Conservation (phyloP, 805 yeast species). For the Saccharomycopsis amapae region DNA sequence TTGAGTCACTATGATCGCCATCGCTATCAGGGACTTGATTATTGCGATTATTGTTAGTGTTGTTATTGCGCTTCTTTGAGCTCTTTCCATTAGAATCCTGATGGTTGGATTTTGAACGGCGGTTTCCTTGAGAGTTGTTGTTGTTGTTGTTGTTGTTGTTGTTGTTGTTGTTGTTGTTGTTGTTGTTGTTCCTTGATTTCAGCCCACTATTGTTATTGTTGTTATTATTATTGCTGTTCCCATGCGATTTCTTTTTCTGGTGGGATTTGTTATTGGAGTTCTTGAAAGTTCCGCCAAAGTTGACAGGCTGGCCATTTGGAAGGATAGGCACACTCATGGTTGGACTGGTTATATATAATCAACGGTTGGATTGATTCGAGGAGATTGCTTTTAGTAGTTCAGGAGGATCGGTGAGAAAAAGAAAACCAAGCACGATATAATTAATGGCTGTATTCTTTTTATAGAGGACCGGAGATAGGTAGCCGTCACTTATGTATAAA, state of each 20-base stretch:
- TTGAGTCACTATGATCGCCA: neutral
- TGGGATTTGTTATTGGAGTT: neutral
- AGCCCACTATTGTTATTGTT: neutral
- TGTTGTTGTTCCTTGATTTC: slow-evolving; percentile 2
- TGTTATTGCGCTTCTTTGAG: neutral
- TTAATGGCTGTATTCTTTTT: no score
- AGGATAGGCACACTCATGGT: slow-evolving; percentile 15
- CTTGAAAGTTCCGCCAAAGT: slow-evolving; percentile 11
- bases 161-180: neutral
- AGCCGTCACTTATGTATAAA: no score
- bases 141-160: neutral
- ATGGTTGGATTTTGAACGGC: neutral
- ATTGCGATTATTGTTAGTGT: neutral
- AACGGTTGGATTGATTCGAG: no score
- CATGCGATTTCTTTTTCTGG: neutral
- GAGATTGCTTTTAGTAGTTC: no score
- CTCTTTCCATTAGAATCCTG: slow-evolving; percentile 1
- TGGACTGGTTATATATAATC: no score
- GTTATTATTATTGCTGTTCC: neutral
- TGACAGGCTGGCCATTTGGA: slow-evolving; percentile 22
- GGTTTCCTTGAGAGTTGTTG: neutral
- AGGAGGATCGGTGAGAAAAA: no score
- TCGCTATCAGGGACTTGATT: neutral
- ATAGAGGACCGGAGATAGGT: no score
- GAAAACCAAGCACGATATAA: no score